Conservation (phyloP, 2,329 filamentous ascomycete species). For the Alternaria brassicicola region DNA sequence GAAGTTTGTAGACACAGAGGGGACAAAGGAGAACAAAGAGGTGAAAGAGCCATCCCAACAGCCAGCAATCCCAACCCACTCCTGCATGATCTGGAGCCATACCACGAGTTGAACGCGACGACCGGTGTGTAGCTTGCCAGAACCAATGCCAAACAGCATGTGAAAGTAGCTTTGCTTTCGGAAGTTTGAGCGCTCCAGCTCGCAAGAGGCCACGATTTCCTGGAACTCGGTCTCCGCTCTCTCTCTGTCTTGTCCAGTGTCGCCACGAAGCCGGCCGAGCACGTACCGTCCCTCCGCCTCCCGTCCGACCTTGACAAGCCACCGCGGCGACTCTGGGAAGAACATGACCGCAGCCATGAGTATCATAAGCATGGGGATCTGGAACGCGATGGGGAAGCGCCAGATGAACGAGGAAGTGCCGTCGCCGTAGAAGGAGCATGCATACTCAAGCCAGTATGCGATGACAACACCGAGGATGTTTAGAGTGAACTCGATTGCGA, state of each 20-base stretch:
- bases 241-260: conserved; percentile 55
- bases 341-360: conserved; percentile 66
- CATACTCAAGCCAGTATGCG: conserved; percentile 61
- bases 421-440: conserved; percentile 65
- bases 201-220: conserved; percentile 69
- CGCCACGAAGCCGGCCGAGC: conserved; percentile 67
- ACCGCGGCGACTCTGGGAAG: conserved; percentile 73
- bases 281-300: conserved; percentile 72
- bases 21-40: too few species aligned
- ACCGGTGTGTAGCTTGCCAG: conserved; percentile 69
- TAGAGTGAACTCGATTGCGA: conserved; percentile 74
- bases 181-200: conserved; percentile 58
- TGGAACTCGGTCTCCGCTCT: conserved; percentile 61
- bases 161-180: conserved; percentile 65
- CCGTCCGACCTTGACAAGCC: conserved; percentile 69
- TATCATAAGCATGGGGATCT: conserved; percentile 67
- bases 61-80: conserved; percentile 61
- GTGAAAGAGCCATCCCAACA: too few species aligned
- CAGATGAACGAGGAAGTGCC: conserved; percentile 65
- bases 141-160: conserved; percentile 71
- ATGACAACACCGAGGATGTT: conserved; percentile 74
- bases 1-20: too few species aligned
- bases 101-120: conserved; percentile 72
- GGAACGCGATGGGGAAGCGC: conserved; percentile 73
- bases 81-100: conserved; percentile 74